Evolutionary conservation across 2,329 filamentous ascomycete genomes (phyloP), one percentile per base, ranked within the genome.

Genomic region (Teratosphaeriaceae sp.): DNA sequence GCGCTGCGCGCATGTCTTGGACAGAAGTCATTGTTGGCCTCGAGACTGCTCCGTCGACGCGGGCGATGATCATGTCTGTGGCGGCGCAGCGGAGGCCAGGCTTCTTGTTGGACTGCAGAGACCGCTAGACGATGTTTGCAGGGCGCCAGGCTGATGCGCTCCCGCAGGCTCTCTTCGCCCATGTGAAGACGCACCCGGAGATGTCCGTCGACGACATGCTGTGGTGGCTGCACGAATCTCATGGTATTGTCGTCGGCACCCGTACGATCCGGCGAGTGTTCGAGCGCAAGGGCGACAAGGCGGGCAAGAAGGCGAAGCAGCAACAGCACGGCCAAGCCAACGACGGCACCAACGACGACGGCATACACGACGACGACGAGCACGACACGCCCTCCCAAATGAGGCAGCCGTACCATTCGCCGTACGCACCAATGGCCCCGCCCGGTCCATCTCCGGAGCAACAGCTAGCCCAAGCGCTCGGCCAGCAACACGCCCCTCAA

Each of bases 181-280:
- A 62, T 54, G 57, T 61, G 19, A 57, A 57, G 26, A 49, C 55
- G 30, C 60, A 62, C 37, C 60, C 59, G 38, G 58, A 61, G 24
- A 52, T 62, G 52, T 58, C 58, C 9, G 60, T 63, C 36, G 61
- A 64, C 39, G 61, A 64, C 43, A 64, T 64, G 60, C 52, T 63
- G 9, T 64, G 61, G 61, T 64, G 61, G 60, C 48, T 64, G 7
- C 62, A 63, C 51, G 60, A 64, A 31, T 56, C 51, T 1, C 57
- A 63, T 45, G 54, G 61, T 49, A 59, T 64, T 22, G 61, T 63
- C 16, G 61, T 63, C 29, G 61, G 60, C 38, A 63, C 61, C 22
- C 52, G 61, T 19, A 64, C 61, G 11, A 62, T 64, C 27, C 54
- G 61, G 1, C 54, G 61, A n/a, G 61, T 63, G 18, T 64, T 64